Percentiles rank a stretch among this genome's conserved stretches.
Evolutionary conservation across 768 basidiomycete species (phyloP).

Genomic region (Leccinum arenicola): DNA sequence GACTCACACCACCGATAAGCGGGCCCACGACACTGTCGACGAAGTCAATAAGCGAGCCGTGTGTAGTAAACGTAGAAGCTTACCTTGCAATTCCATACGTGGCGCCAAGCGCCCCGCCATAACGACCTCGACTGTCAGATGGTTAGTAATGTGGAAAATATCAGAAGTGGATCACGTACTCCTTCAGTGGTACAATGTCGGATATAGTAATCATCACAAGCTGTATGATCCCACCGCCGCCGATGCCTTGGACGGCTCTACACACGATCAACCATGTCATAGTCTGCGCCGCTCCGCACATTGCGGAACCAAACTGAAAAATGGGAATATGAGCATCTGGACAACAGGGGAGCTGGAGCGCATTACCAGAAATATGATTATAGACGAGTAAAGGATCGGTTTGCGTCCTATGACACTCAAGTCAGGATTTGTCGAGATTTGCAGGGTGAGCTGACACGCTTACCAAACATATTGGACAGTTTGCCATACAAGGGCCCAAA

Average conservation of each 20-base stretch:
- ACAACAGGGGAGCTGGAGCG: not conserved
- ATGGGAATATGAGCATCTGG: not conserved
- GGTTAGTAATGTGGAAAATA: constrained; percentile 15
- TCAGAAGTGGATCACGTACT: constrained; percentile 42
- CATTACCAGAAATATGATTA: constrained; percentile 65
- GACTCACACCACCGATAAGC: constrained; percentile 73
- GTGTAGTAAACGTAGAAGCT: not conserved
- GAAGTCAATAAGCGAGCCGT: not conserved
- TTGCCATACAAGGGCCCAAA: constrained; percentile 78
- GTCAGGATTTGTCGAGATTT: constrained; percentile 21
- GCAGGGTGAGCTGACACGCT: not conserved
- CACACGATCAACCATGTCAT: constrained; percentile 77
- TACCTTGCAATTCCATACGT: constrained; percentile 72
- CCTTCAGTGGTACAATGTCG: constrained; percentile 78
- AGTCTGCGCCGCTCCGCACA: constrained; percentile 78
- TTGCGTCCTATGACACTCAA: constrained; percentile 51
- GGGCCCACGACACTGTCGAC: constrained; percentile 64
- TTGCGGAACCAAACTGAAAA: constrained; percentile 65
- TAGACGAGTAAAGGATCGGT: constrained; percentile 63
- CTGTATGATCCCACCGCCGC: constrained; percentile 78
- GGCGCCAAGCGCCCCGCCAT: constrained; percentile 68
- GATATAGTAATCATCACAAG: constrained; percentile 75
- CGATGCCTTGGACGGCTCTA: constrained; percentile 81
- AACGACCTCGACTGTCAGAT: constrained; percentile 65
- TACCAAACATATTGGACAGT: constrained; percentile 57